phyloP scores from a whole-genome alignment of 2,329 filamentous ascomycete species.

The Colletotrichum coccodes region DNA sequence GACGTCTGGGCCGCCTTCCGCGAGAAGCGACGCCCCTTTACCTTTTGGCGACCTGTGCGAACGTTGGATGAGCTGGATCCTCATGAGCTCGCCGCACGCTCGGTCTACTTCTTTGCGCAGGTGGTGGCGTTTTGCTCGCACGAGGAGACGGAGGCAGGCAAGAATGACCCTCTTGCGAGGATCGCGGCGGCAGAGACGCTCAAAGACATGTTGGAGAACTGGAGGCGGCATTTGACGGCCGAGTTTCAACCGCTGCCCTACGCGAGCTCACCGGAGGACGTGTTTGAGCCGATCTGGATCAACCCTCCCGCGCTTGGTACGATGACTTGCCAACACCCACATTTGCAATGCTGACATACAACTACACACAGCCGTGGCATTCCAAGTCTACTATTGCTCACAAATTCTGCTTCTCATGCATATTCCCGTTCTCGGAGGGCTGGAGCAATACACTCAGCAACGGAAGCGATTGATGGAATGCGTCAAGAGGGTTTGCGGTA shows the following conservation, averaged over 20 bases:
- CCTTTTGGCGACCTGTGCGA: constrained; percentile 66
- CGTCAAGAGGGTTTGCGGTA: constrained; percentile 36
- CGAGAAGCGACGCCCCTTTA: constrained; percentile 64
- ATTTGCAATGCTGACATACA: neutral
- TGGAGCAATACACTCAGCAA: constrained; percentile 33
- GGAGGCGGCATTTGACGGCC: constrained; percentile 54
- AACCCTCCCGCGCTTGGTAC: constrained; percentile 35
- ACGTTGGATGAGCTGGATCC: constrained; percentile 56
- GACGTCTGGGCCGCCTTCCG: constrained; percentile 73
- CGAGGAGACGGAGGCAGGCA: constrained; percentile 31
- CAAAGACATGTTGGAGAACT: constrained; percentile 59
- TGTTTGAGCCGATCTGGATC: constrained; percentile 34
- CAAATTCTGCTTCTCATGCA: constrained; percentile 34
- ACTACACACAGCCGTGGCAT: constrained; percentile 27
- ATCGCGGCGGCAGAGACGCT: constrained; percentile 57
- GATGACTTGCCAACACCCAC: neutral
- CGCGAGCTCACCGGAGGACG: constrained; percentile 7
- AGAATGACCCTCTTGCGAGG: constrained; percentile 50
- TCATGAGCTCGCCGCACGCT: constrained; percentile 63
- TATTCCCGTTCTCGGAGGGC: constrained; percentile 32
- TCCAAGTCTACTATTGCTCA: constrained; percentile 35
- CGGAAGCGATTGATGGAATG: constrained; percentile 34
- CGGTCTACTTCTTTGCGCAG: constrained; percentile 65
- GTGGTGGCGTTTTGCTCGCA: constrained; percentile 67
- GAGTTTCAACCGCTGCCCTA: constrained; percentile 54